Evolutionary conservation across 768 basidiomycete species (phyloP).

Genomic region (Boletus rubescentipes): DNA sequence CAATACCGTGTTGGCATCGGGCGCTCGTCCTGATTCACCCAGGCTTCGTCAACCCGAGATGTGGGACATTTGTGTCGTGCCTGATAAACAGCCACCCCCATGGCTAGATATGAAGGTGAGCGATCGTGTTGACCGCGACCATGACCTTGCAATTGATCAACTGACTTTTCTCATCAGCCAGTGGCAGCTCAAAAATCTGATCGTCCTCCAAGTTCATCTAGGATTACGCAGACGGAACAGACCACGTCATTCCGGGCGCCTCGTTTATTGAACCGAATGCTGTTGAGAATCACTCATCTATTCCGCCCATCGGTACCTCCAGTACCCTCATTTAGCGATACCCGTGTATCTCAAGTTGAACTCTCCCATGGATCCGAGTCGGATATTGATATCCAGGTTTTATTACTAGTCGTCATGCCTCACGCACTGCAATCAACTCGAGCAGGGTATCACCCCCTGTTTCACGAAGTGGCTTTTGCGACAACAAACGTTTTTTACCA

Average conservation of each 20-base stretch:
- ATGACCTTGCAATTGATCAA: neutral
- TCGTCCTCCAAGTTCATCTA: neutral
- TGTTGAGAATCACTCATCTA: conserved; percentile 30
- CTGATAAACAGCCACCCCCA: neutral
- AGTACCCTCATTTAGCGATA: neutral
- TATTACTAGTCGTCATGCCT: conserved; percentile 32
- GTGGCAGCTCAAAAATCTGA: conserved; percentile 18
- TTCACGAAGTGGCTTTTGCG: conserved; percentile 28
- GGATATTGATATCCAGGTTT: conserved; percentile 27
- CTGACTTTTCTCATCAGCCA: conserved; percentile 17
- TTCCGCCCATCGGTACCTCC: conserved; percentile 22
- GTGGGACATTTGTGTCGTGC: conserved; percentile 24
- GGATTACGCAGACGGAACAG: conserved; percentile 3
- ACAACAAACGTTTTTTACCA: conserved; percentile 22
- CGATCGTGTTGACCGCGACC: conserved; percentile 20
- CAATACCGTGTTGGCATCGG: conserved; percentile 17
- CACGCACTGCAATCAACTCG: conserved; percentile 11
- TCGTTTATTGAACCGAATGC: conserved; percentile 13
- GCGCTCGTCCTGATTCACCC: neutral
- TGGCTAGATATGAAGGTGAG: conserved; percentile 27
- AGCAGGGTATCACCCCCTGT: neutral
- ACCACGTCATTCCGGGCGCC: conserved; percentile 23
- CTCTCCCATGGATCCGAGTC: conserved; percentile 20
- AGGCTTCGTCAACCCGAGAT: conserved; percentile 17
- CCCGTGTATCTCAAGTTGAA: neutral